phyloP scores from a whole-genome alignment of 1,139 yeast species.

The Blastobotrys buckinghamii region DNA sequence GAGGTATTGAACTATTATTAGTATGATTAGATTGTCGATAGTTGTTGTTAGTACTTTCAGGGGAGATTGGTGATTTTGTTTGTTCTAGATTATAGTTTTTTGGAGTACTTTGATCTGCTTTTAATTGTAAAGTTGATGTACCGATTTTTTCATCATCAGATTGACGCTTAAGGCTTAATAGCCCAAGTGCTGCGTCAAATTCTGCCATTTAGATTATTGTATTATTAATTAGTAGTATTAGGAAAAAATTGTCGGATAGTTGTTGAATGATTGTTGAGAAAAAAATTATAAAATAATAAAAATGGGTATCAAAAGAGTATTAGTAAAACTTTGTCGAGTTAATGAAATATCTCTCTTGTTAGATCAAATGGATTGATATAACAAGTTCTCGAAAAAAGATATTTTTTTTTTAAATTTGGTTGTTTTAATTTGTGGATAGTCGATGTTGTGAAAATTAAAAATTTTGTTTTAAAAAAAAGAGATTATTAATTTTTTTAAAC shows the following conservation, averaged over 20 bases:
- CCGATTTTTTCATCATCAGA: conserved; percentile 5
- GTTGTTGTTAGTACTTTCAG: background rate
- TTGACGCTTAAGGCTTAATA: conserved; percentile 13
- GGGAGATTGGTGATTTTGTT: conserved; percentile 1
- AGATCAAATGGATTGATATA: no score
- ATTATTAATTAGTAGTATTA: background rate
- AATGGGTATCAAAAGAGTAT: background rate
- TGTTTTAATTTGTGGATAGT: no score
- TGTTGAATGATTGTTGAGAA: background rate
- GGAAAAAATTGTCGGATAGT: background rate
- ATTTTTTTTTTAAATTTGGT: no score
- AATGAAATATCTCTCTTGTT: no score
- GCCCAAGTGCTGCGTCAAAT: conserved; percentile 15
- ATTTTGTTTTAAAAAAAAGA: no score
- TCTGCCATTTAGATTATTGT: conserved; percentile 9
- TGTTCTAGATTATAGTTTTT: background rate
- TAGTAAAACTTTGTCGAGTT: no score
- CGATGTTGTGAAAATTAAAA: no score
- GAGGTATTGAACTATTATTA: background rate
- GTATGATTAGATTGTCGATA: background rate
- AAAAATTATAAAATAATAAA: background rate
- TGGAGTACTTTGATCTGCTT: background rate
- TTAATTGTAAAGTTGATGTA: background rate
- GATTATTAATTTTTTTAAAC: no score
- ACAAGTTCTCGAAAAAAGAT: no score